These are phyloP conservation scores for Gomphus sp. DNA, from an alignment of 1,284 basidiomycete species.

Conservation along the genomic window DNA sequence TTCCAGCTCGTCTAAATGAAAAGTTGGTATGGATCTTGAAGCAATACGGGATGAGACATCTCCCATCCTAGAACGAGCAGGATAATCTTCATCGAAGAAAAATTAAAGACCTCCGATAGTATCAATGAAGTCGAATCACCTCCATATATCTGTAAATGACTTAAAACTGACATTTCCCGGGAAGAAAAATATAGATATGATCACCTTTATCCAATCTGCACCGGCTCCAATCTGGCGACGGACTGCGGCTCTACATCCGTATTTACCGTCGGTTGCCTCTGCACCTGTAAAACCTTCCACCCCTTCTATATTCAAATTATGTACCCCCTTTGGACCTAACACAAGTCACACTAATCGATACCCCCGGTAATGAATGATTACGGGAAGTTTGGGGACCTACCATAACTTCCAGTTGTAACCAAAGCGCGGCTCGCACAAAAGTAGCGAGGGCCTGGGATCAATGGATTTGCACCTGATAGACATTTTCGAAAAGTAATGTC, in stretches of 20 bases:
- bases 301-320: slow-evolving; percentile 39
- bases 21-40: slow-evolving; percentile 23
- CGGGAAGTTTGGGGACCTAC: slow-evolving; percentile 23
- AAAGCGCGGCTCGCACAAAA: slow-evolving; percentile 56
- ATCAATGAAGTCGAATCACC: slow-evolving; percentile 21
- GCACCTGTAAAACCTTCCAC: slow-evolving; percentile 50
- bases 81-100: slow-evolving; percentile 34
- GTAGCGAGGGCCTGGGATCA: slow-evolving; percentile 55
- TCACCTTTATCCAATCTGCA: slow-evolving; percentile 52
- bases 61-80: slow-evolving; percentile 33
- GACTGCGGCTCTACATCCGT: slow-evolving; percentile 46
- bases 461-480: slow-evolving; percentile 37
- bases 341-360: background rate
- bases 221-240: slow-evolving; percentile 59
- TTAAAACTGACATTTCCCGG: background rate
- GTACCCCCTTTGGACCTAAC: slow-evolving; percentile 45
- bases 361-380: too few relatives aligned
- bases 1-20: slow-evolving; percentile 37
- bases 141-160: slow-evolving; percentile 35
- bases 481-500: slow-evolving; percentile 53
- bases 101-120: background rate
- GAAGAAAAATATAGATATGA: slow-evolving; percentile 17
- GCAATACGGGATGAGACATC: slow-evolving; percentile 31
- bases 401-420: slow-evolving; percentile 53
- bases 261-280: slow-evolving; percentile 48